phyloP scores from a whole-genome alignment of 139 green algal species.

The Auxenochlorella pyrenoidosa region DNA sequence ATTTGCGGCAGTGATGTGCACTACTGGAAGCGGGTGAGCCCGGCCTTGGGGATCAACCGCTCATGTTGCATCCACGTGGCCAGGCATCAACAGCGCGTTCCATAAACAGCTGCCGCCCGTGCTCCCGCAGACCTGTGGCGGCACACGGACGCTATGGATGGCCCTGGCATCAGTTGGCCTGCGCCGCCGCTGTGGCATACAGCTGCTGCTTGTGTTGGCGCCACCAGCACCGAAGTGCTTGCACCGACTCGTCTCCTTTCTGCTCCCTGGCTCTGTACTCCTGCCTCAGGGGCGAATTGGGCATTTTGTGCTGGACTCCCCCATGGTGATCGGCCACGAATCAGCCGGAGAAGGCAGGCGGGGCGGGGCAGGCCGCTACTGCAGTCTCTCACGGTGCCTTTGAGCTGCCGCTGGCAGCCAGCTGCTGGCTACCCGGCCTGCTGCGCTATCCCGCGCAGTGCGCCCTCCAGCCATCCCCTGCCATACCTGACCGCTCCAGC shows the following conservation, averaged over 20 bases:
- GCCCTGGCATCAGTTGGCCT: too few relatives aligned
- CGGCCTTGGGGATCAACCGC: not conserved
- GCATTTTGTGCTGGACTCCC: slow-evolving; percentile 42
- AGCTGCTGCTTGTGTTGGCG: not conserved
- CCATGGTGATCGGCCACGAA: slow-evolving; percentile 61
- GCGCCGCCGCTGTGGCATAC: not conserved
- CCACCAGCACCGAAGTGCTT: not conserved
- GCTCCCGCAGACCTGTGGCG: too few relatives aligned
- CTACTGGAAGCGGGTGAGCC: slow-evolving; percentile 49
- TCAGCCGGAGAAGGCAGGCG: slow-evolving; percentile 35
- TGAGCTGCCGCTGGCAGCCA: too few relatives aligned
- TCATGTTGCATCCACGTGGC: not conserved
- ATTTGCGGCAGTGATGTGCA: slow-evolving; percentile 63
- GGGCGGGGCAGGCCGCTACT: not conserved
- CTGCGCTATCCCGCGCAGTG: not conserved
- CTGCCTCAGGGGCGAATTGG: slow-evolving; percentile 46
- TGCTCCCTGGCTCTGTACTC: not conserved
- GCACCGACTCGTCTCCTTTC: not conserved
- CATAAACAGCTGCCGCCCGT: too few relatives aligned
- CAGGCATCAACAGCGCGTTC: not conserved
- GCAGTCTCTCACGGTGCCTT: too few relatives aligned
- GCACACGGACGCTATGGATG: too few relatives aligned
- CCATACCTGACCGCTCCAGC: not conserved
- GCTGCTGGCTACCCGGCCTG: too few relatives aligned
- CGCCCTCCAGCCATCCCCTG: not conserved